These are phyloP conservation scores for Fusarium sp. DNA, from an alignment of 2,329 filamentous ascomycete species.

Conservation along the genomic window DNA sequence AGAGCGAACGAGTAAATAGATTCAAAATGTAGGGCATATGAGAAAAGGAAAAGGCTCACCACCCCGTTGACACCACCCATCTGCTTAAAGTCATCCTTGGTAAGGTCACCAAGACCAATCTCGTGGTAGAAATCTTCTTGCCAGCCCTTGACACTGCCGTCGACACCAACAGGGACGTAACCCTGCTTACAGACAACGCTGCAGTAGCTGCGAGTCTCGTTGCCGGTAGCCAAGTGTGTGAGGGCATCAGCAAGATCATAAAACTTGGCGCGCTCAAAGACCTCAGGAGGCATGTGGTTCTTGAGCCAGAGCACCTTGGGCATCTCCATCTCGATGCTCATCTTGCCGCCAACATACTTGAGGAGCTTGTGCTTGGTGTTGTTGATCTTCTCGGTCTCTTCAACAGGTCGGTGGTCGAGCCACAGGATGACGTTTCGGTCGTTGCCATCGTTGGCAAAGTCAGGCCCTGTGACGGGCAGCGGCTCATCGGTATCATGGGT, in stretches of 20 bases:
- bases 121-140: constrained; percentile 91
- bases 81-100: constrained; percentile 88
- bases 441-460: constrained; percentile 80
- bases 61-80: constrained; percentile 95
- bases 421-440: constrained; percentile 97
- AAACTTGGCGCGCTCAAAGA: constrained; percentile 95
- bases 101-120: constrained; percentile 88
- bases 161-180: constrained; percentile 95
- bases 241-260: constrained; percentile 94
- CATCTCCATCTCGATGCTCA: constrained; percentile 99
- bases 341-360: constrained; percentile 95
- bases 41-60: constrained; percentile 70
- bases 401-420: constrained; percentile 93
- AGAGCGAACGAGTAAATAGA: neutral
- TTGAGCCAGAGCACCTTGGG: constrained; percentile 99
- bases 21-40: constrained; percentile 9
- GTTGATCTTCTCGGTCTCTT: constrained; percentile 95
- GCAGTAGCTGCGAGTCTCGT: constrained; percentile 92
- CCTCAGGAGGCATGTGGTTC: constrained; percentile 94
- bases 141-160: constrained; percentile 98
- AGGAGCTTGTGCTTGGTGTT: constrained; percentile 91
- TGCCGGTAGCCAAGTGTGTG: constrained; percentile 93
- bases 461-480: constrained; percentile 87
- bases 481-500: constrained; percentile 90
- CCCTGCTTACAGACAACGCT: constrained; percentile 98